Percentiles rank a stretch among this genome's conserved stretches.
Conservation (phyloP, 805 yeast species). For the Nakazawaea populi region DNA sequence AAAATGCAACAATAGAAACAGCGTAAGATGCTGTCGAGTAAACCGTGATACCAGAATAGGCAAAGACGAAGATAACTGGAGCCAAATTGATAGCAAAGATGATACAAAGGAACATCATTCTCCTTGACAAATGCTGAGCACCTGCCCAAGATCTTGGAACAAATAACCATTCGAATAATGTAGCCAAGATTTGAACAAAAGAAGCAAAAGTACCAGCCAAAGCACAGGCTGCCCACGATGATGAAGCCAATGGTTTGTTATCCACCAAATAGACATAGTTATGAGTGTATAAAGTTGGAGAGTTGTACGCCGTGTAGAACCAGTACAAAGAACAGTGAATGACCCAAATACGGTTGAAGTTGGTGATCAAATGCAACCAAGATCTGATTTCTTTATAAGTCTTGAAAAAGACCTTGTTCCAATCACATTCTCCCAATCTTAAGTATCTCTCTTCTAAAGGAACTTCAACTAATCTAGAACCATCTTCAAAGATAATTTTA, state of each 20-base stretch:
- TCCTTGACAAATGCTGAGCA: slow-evolving; percentile 91
- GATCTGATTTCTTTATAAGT: slow-evolving; percentile 95
- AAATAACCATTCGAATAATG: slow-evolving; percentile 88
- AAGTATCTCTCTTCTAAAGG: slow-evolving; percentile 87
- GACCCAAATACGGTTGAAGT: slow-evolving; percentile 98
- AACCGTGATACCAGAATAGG: slow-evolving; percentile 64
- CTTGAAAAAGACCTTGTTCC: slow-evolving; percentile 91
- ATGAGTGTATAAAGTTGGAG: slow-evolving; percentile 86
- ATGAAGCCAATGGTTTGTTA: slow-evolving; percentile 84
- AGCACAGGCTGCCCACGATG: slow-evolving; percentile 90
- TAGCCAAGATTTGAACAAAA: slow-evolving; percentile 77
- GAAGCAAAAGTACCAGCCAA: slow-evolving; percentile 89
- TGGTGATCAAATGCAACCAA: slow-evolving; percentile 93
- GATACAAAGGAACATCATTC: slow-evolving; percentile 67
- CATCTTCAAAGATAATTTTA: slow-evolving; percentile 86
- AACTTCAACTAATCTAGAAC: slow-evolving; percentile 83
- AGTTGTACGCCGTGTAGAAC: slow-evolving; percentile 92
- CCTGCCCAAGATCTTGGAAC: slow-evolving; percentile 99
- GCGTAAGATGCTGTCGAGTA: slow-evolving; percentile 68
- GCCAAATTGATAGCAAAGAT: slow-evolving; percentile 72
- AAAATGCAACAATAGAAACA: slow-evolving; percentile 82
- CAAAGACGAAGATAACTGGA: slow-evolving; percentile 81
- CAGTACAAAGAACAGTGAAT: slow-evolving; percentile 85
- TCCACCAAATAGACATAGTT: slow-evolving; percentile 78
- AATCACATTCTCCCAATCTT: slow-evolving; percentile 85